Percentiles rank a stretch among this genome's conserved stretches.
Evolutionary conservation across 2,329 filamentous ascomycete genomes (phyloP).

Genomic region (Emericellopsis cladophorae): DNA sequence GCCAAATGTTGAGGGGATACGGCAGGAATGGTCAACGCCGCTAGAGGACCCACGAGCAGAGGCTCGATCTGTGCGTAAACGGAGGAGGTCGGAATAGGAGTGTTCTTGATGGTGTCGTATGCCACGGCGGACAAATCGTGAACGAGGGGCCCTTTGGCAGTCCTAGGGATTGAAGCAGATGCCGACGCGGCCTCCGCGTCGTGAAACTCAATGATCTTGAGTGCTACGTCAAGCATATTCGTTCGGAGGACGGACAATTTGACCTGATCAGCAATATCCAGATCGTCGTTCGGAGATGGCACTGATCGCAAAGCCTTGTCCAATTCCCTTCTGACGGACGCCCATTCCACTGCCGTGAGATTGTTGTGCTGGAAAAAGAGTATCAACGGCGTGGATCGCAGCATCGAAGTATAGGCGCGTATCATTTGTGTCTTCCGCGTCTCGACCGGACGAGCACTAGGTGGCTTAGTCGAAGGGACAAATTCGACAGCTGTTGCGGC

Average conservation of each 20-base stretch:
- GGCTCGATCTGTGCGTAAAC: slow-evolving; percentile 52
- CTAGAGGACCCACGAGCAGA: slow-evolving; percentile 70
- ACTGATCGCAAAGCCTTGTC: slow-evolving; percentile 30
- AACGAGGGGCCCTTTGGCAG: slow-evolving; percentile 18
- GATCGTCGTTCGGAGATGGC: slow-evolving; percentile 13
- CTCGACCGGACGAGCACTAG: slow-evolving; percentile 75
- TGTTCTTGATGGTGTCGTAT: slow-evolving; percentile 31
- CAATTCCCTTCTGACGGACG: slow-evolving; percentile 28
- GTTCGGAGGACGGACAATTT: slow-evolving; percentile 79
- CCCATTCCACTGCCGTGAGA: slow-evolving; percentile 53
- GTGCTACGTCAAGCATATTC: slow-evolving; percentile 74
- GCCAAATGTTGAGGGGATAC: slow-evolving; percentile 79
- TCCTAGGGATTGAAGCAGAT: slow-evolving; percentile 15
- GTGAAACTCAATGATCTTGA: slow-evolving; percentile 80
- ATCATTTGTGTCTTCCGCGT: slow-evolving; percentile 82
- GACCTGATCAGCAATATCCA: slow-evolving; percentile 44
- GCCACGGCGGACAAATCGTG: slow-evolving; percentile 43
- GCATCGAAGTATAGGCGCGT: slow-evolving; percentile 75
- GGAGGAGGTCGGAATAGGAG: slow-evolving; percentile 21
- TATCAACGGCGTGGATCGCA: slow-evolving; percentile 74
- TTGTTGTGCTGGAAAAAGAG: slow-evolving; percentile 69
- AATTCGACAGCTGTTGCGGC: slow-evolving; percentile 23
- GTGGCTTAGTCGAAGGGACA: slow-evolving; percentile 63
- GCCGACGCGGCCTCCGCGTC: slow-evolving; percentile 31
- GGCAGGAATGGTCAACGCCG: slow-evolving; percentile 64